Evolutionary conservation across 805 yeast species (phyloP), one percentile per base, ranked within the genome.

Genomic region (Starmerella apicola): DNA sequence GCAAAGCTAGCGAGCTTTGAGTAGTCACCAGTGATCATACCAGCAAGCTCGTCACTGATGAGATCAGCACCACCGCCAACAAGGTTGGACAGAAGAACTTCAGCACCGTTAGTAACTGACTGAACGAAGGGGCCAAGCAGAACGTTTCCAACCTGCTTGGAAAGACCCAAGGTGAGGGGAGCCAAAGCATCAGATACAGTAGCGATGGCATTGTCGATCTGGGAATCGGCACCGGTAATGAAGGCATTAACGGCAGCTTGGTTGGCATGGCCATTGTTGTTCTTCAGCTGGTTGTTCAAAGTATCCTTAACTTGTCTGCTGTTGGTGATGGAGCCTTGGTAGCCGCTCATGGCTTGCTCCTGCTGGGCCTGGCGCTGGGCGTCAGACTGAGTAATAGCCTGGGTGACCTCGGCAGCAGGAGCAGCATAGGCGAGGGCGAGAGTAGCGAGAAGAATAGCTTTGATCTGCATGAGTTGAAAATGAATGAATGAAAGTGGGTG

Each of bases 191-290:
- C 38, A 29, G 41, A 26, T 17, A 45, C 37, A 13, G 45, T 40
- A 18, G 44, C 42, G n/a, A 45, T 36, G 15, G 41, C 41, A 39
- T 55, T 52, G 43, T 54, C 57, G 32, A 53, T 49, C 43, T 55
- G 57, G 27, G 54, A 53, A 42, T 56, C 60, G 13, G 53, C 42
- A 18, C 58, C 58, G 23, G 57, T 50, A 34, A 56, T 50, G 39
- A 43, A 39, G 32, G 51, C 53, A 24, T 43, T 37, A 37, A 51
- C 22, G 18, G 31, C 30, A 21, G 51, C 55, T 37, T 43, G 38
- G 39, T n/a, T 26, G 9, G 44, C 26, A 31, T 46, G 50, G 23
- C 24, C 36, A 27, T 23, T 21, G 16, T 40, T n/a, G 37, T 34
- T 32, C 36, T 37, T 25, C 31, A 50, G 37, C 44, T 44, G 51